Evolutionary conservation across 495 filamentous ascomycete genomes (phyloP).

Genomic region (Rhizodiscina lignyota): DNA sequence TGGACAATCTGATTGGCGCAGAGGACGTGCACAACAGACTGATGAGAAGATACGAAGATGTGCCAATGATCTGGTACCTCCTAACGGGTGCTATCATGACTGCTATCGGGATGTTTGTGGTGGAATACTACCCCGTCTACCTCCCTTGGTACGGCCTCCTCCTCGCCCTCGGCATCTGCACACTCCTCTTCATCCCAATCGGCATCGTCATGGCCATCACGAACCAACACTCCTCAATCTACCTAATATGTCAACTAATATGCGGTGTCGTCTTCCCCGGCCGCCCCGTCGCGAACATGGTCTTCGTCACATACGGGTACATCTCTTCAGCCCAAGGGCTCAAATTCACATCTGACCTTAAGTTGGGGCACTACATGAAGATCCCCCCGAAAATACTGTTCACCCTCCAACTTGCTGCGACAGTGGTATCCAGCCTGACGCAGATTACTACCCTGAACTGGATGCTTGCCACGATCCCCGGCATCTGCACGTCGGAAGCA

Average conservation of each 20-base stretch:
- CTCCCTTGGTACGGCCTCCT: constrained; percentile 64
- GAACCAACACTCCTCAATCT: constrained; percentile 67
- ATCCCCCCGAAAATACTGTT: constrained; percentile 73
- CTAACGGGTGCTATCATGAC: constrained; percentile 50
- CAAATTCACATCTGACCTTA: constrained; percentile 74
- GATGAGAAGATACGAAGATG: constrained; percentile 59
- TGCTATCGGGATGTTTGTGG: constrained; percentile 64
- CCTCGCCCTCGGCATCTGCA: constrained; percentile 55
- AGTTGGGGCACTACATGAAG: constrained; percentile 88
- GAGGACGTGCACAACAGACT: constrained; percentile 69
- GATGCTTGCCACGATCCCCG: constrained; percentile 67
- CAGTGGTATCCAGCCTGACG: constrained; percentile 58
- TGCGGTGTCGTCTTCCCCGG: constrained; percentile 66
- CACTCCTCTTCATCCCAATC: constrained; percentile 59
- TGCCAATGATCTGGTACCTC: constrained; percentile 64
- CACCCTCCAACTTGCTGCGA: constrained; percentile 64
- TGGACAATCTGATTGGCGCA: constrained; percentile 39
- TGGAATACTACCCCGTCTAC: constrained; percentile 67
- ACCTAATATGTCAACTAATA: constrained; percentile 68
- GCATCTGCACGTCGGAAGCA: constrained; percentile 60
- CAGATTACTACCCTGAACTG: constrained; percentile 76
- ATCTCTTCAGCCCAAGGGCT: constrained; percentile 71
- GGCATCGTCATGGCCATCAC: constrained; percentile 78
- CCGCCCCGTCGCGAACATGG: constrained; percentile 73
- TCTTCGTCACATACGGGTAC: constrained; percentile 68